Conservation (phyloP, 2,329 filamentous ascomycete genomes). For the Raffaelea deltoideospora region DNA sequence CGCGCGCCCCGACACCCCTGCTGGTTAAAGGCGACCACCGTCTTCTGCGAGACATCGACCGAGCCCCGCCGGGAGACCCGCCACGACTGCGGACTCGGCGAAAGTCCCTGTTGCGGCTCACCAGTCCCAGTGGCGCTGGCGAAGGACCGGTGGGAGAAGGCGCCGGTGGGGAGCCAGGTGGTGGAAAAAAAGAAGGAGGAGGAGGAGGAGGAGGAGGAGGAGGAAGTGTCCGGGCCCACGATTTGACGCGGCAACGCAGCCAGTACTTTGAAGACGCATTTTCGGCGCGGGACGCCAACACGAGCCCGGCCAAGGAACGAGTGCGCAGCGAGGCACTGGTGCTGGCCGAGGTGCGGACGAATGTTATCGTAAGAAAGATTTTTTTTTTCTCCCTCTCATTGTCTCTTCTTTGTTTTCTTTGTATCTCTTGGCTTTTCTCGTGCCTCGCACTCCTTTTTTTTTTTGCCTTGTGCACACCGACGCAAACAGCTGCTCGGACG, state of each 20-base stretch:
- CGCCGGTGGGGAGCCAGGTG: background rate
- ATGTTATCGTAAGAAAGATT: conserved; percentile 37
- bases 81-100: conserved; percentile 12
- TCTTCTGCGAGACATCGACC: conserved; percentile 23
- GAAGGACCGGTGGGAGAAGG: background rate
- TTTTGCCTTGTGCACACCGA: too few relatives aligned
- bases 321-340: conserved; percentile 41
- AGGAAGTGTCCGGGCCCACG: background rate
- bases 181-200: conserved; percentile 10
- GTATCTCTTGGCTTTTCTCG: background rate
- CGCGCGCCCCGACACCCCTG: conserved; percentile 8
- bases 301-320: conserved; percentile 25
- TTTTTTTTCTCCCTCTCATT: background rate
- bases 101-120: conserved; percentile 10
- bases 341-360: conserved; percentile 48
- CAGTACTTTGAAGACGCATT: conserved; percentile 33
- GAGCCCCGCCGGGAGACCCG: conserved; percentile 23
- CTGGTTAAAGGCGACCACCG: conserved; percentile 20
- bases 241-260: conserved; percentile 16
- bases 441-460: too few relatives aligned
- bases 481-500: too few relatives aligned
- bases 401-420: background rate
- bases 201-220: background rate
- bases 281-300: conserved; percentile 13
- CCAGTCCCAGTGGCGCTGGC: background rate